phyloP scores from a whole-genome alignment of 148 eudicot genomes.

The Fagopyrum esculentum region DNA sequence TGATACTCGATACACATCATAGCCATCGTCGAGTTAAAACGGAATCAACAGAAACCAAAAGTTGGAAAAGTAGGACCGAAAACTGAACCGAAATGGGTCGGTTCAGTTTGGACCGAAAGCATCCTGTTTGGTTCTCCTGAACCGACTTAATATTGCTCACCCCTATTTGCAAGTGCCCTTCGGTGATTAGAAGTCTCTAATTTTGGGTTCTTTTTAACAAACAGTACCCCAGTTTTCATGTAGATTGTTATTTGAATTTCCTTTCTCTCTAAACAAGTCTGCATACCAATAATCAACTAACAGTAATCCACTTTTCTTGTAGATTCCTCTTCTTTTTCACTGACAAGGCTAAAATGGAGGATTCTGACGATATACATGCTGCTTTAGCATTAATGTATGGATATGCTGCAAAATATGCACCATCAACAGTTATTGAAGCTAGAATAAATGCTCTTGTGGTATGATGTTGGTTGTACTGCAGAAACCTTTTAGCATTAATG shows the following conservation, averaged over 20 bases:
- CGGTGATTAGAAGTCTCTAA: not conserved
- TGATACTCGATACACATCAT: too few relatives aligned
- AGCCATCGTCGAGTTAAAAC: too few relatives aligned
- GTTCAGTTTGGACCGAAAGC: too few relatives aligned
- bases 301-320: constrained; percentile 20
- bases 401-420: constrained; percentile 99
- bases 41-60: too few relatives aligned
- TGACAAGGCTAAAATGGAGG: constrained; percentile 71
- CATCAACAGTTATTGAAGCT: constrained; percentile 94
- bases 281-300: not conserved
- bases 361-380: constrained; percentile 97
- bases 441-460: constrained; percentile 99
- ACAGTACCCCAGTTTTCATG: not conserved
- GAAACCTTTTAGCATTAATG: constrained; percentile 10
- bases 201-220: not conserved
- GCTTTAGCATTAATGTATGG: constrained; percentile 98
- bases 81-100: too few relatives aligned
- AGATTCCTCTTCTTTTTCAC: constrained; percentile 80
- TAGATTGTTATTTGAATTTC: not conserved
- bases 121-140: too few relatives aligned
- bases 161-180: constrained; percentile 2
- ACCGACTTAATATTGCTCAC: too few relatives aligned
- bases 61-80: too few relatives aligned
- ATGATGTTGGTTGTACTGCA: constrained; percentile 19
- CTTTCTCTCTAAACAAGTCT: not conserved